Evolutionary conservation across 192 early-diverging fungal species (phyloP).

Genomic region (Backusella luteola): DNA sequence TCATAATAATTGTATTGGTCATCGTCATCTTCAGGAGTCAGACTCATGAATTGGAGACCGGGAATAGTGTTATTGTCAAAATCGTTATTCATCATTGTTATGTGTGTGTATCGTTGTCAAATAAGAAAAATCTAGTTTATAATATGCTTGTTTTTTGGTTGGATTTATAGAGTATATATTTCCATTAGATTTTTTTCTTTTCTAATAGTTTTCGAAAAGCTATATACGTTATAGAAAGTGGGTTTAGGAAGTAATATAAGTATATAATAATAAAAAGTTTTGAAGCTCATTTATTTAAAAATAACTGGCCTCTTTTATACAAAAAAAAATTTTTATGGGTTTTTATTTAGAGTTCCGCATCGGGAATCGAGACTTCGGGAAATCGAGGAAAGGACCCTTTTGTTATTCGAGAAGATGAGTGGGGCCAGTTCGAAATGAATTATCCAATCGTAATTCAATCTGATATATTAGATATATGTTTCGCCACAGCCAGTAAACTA

Average conservation of each 20-base stretch:
- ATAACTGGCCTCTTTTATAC: background rate
- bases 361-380: background rate
- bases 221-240: background rate
- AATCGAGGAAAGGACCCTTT: background rate
- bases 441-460: background rate
- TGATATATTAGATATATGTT: conserved; percentile 8
- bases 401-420: background rate
- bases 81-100: background rate
- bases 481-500: background rate
- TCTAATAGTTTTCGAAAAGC: background rate
- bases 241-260: background rate
- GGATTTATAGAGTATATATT: background rate
- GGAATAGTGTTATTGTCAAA: background rate
- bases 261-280: background rate
- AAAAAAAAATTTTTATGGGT: background rate
- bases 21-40: conserved; percentile 17
- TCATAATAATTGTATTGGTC: background rate
- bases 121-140: background rate
- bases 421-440: background rate
- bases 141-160: background rate
- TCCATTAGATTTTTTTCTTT: background rate
- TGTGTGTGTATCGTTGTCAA: background rate
- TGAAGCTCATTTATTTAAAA: background rate
- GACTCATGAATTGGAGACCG: background rate
- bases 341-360: background rate